Evolutionary conservation across 1,284 basidiomycete species (phyloP).

Genomic region (Quambalaria eucalypti): DNA sequence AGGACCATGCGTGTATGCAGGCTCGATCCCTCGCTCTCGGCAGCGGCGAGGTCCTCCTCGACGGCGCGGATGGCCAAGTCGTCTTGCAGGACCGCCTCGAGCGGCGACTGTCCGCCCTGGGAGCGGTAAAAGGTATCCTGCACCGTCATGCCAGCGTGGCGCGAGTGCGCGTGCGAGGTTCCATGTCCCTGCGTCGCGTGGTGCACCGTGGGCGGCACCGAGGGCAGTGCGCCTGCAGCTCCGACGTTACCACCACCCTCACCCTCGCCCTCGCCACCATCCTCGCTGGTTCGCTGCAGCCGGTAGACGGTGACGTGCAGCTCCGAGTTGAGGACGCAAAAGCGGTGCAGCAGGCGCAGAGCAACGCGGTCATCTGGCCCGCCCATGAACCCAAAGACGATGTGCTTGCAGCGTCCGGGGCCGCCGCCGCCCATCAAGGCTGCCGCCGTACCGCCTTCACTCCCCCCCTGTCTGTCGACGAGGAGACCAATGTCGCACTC

Average conservation of each 20-base stretch:
- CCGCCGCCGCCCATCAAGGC: too few relatives aligned
- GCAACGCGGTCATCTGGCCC: slow-evolving; percentile 83
- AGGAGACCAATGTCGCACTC: slow-evolving; percentile 60
- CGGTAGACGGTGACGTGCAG: slow-evolving; percentile 22
- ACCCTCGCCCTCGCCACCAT: slow-evolving; percentile 10
- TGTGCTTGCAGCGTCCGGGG: slow-evolving; percentile 56
- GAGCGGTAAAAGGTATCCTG: slow-evolving; percentile 29
- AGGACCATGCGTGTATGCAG: background rate
- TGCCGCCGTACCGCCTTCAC: too few relatives aligned
- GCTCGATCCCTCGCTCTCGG: slow-evolving; percentile 5
- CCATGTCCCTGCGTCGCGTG: slow-evolving; percentile 9
- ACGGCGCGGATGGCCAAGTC: slow-evolving; percentile 24
- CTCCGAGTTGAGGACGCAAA: slow-evolving; percentile 24
- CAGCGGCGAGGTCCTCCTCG: slow-evolving; percentile 17
- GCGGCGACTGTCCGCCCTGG: slow-evolving; percentile 9
- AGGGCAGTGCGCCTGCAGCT: slow-evolving; percentile 16
- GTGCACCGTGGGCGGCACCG: slow-evolving; percentile 30
- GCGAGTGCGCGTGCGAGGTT: slow-evolving; percentile 2
- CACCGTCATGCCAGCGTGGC: slow-evolving; percentile 10
- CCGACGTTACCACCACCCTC: too few relatives aligned
- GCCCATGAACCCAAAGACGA: slow-evolving; percentile 82
- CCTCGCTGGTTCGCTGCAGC: slow-evolving; percentile 22
- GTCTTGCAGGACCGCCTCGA: slow-evolving; percentile 33
- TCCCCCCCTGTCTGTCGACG: slow-evolving; percentile 64
- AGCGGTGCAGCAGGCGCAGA: slow-evolving; percentile 47